These are phyloP conservation scores for Harrya chromipes DNA, from an alignment of 768 basidiomycete genomes.

Conservation along the genomic window DNA sequence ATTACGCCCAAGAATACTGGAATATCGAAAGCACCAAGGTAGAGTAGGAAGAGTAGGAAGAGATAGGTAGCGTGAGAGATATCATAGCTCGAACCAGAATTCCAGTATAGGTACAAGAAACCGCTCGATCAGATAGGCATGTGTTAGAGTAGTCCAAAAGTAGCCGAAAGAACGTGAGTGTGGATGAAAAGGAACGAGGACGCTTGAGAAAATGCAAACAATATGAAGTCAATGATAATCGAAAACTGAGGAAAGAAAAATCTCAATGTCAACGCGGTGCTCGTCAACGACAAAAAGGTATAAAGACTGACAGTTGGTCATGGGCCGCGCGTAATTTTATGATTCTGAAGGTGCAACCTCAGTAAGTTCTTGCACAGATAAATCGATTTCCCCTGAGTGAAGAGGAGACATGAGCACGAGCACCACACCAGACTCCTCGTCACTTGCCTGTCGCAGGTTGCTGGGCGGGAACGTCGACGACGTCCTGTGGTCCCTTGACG, in stretches of 20 bases:
- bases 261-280: no score
- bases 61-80: neutral
- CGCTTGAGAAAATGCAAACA: neutral
- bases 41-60: constrained; percentile 12
- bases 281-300: neutral
- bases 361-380: neutral
- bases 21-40: constrained; percentile 56
- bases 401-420: constrained; percentile 1
- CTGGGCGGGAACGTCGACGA: neutral
- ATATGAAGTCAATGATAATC: neutral
- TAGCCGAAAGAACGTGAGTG: constrained; percentile 4
- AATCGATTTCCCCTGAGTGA: neutral
- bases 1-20: constrained; percentile 90
- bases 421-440: neutral
- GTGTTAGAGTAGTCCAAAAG: constrained; percentile 11
- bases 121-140: no score
- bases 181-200: constrained; percentile 2
- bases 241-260: neutral
- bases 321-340: neutral
- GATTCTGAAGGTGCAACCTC: constrained; percentile 1
- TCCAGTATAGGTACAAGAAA: constrained; percentile 5
- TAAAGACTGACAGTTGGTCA: neutral
- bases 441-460: constrained; percentile 10
- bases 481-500: neutral
- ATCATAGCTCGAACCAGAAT: constrained; percentile 13